phyloP scores from a whole-genome alignment of 208 protist genomes.

The Crithidia bombi region DNA sequence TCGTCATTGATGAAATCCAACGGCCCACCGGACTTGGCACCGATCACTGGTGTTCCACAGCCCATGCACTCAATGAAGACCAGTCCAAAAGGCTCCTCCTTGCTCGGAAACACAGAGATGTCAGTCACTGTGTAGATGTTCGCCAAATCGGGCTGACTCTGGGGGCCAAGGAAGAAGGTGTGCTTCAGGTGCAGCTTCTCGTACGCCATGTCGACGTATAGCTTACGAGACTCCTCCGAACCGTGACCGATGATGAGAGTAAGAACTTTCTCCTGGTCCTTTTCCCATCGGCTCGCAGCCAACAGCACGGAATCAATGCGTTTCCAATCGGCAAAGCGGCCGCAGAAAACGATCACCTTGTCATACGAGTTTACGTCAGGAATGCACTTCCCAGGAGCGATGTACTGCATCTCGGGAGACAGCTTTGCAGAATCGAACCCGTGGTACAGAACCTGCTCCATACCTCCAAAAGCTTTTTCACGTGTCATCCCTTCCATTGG shows the following conservation, averaged over 20 bases:
- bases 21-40: conserved; percentile 76
- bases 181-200: conserved; percentile 54
- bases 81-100: conserved; percentile 80
- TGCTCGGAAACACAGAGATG: conserved; percentile 74
- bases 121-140: conserved; percentile 67
- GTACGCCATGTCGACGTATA: conserved; percentile 77
- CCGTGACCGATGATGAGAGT: conserved; percentile 69
- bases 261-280: conserved; percentile 41
- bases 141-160: conserved; percentile 63
- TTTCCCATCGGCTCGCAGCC: conserved; percentile 65
- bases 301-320: conserved; percentile 64
- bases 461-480: conserved; percentile 55
- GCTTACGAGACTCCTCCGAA: conserved; percentile 52
- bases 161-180: conserved; percentile 75
- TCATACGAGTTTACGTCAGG: conserved; percentile 64
- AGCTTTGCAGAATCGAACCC: conserved; percentile 47
- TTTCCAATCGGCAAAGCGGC: conserved; percentile 85
- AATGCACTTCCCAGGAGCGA: conserved; percentile 40
- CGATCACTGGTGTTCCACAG: conserved; percentile 78
- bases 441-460: conserved; percentile 69
- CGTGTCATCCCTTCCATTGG: conserved; percentile 64
- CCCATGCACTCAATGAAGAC: conserved; percentile 88
- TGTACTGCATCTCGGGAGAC: conserved; percentile 25
- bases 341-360: conserved; percentile 72
- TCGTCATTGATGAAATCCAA: conserved; percentile 77